Percentiles rank a stretch among this genome's conserved stretches.
phyloP scores from a whole-genome alignment of 768 basidiomycete genomes.

The Agrocybe pediades region DNA sequence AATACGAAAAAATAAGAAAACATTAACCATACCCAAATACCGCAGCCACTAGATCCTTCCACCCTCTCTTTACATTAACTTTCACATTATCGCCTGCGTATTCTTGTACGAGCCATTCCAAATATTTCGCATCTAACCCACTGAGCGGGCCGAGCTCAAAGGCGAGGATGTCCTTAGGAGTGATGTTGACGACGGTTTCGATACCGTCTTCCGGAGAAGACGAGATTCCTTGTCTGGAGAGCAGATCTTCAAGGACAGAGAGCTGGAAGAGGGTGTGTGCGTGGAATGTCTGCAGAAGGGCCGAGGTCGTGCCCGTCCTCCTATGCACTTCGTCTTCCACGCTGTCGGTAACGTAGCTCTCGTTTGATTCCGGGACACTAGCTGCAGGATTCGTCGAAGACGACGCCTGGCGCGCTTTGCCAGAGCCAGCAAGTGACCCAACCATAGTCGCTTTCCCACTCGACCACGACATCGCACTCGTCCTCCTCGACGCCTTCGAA shows the following conservation, averaged over 20 bases:
- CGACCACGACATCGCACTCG: slow-evolving; percentile 55
- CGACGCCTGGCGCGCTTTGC: slow-evolving; percentile 35
- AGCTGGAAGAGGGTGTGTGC: slow-evolving; percentile 63
- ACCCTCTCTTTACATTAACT: slow-evolving; percentile 46
- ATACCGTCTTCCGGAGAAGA: slow-evolving; percentile 4
- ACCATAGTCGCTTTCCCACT: slow-evolving; percentile 38
- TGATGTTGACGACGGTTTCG: slow-evolving; percentile 42
- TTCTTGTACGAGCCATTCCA: slow-evolving; percentile 77
- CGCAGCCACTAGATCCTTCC: slow-evolving; percentile 50
- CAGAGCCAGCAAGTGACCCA: slow-evolving; percentile 14
- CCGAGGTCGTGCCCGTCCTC: slow-evolving; percentile 45
- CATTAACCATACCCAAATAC: slow-evolving; percentile 44
- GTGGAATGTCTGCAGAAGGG: slow-evolving; percentile 69
- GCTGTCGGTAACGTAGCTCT: slow-evolving; percentile 14
- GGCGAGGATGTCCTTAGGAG: slow-evolving; percentile 62
- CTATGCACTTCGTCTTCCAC: slow-evolving; percentile 25
- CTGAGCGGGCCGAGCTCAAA: slow-evolving; percentile 80
- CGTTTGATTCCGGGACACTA: slow-evolving; percentile 5
- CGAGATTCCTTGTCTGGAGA: slow-evolving; percentile 7
- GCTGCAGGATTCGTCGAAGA: slow-evolving; percentile 19
- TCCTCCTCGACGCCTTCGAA: slow-evolving; percentile 41
- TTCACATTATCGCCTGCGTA: slow-evolving; percentile 52
- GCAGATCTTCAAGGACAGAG: slow-evolving; percentile 35
- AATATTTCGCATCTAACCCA: slow-evolving; percentile 66
- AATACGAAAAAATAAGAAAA: not conserved